Percentiles rank a stretch among this genome's conserved stretches.
Evolutionary conservation across 495 filamentous ascomycete species (phyloP).

Genomic region (Penicillium desertorum): DNA sequence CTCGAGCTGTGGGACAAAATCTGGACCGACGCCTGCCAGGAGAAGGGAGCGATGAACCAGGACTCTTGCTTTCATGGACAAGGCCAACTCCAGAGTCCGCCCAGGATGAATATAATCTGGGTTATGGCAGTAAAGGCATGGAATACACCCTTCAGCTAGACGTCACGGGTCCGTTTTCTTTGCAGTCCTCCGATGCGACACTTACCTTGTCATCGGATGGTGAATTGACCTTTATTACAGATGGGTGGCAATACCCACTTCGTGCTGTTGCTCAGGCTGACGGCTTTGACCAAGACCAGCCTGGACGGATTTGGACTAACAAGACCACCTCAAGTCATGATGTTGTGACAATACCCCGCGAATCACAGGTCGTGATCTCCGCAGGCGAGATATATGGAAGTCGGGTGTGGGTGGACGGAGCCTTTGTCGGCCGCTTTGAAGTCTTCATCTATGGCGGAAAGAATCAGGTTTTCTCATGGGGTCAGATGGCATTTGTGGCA

Average conservation of each 20-base stretch:
- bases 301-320: slow-evolving; percentile 37
- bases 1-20: slow-evolving; percentile 48
- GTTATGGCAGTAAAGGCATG: slow-evolving; percentile 52
- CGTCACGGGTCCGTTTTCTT: slow-evolving; percentile 41
- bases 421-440: slow-evolving; percentile 52
- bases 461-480: slow-evolving; percentile 53
- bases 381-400: slow-evolving; percentile 45
- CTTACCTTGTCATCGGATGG: slow-evolving; percentile 34
- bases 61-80: slow-evolving; percentile 14
- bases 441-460: slow-evolving; percentile 55
- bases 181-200: slow-evolving; percentile 37
- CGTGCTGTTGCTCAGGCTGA: slow-evolving; percentile 36
- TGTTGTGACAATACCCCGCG: slow-evolving; percentile 19
- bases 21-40: slow-evolving; percentile 42
- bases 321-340: slow-evolving; percentile 31
- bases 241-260: slow-evolving; percentile 54
- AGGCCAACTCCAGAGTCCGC: background rate
- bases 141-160: slow-evolving; percentile 48
- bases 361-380: slow-evolving; percentile 30
- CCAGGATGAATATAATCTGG: slow-evolving; percentile 15
- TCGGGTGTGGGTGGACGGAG: slow-evolving; percentile 46
- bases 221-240: slow-evolving; percentile 42
- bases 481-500: slow-evolving; percentile 59
- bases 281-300: slow-evolving; percentile 28
- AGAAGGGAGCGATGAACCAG: background rate